Evolutionary conservation across 495 filamentous ascomycete species (phyloP).

Genomic region (Lasiosphaeria miniovina): DNA sequence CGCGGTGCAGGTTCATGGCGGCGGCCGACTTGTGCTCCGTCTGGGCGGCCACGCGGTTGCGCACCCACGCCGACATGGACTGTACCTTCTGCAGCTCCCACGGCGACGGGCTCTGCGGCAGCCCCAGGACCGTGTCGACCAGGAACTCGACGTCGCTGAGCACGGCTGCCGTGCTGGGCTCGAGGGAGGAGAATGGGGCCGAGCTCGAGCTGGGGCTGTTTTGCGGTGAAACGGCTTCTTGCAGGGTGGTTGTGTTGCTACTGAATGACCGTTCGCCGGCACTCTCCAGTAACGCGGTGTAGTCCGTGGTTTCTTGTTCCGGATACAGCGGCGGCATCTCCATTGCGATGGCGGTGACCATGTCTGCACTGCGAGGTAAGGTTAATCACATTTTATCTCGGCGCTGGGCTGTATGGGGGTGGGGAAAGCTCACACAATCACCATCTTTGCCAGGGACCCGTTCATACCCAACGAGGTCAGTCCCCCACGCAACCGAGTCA

Average conservation of each 20-base stretch:
- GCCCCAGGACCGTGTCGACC: slow-evolving; percentile 10
- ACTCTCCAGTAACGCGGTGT: background rate
- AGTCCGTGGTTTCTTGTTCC: background rate
- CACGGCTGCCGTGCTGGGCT: slow-evolving; percentile 7
- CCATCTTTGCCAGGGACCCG: slow-evolving; percentile 9
- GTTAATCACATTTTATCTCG: too few relatives aligned
- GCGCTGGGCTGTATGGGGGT: too few relatives aligned
- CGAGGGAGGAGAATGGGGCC: background rate
- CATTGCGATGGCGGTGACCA: slow-evolving; percentile 6
- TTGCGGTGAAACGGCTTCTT: background rate
- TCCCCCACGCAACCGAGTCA: slow-evolving; percentile 6
- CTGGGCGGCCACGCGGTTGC: slow-evolving; percentile 6
- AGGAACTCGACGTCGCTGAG: slow-evolving; percentile 19
- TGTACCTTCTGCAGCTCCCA: slow-evolving; percentile 13
- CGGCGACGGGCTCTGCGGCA: slow-evolving; percentile 3
- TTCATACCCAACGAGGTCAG: slow-evolving; percentile 1
- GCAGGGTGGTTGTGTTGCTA: too few relatives aligned
- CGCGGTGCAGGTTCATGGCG: background rate
- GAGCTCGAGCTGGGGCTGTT: background rate
- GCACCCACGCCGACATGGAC: slow-evolving; percentile 14
- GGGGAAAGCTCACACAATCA: slow-evolving; percentile 15
- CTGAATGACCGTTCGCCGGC: background rate
- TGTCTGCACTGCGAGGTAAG: slow-evolving; percentile 10
- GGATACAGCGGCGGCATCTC: slow-evolving; percentile 6
- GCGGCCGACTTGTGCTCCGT: background rate